Percentiles rank a stretch among this genome's conserved stretches.
Conservation (phyloP, 768 basidiomycete genomes). For the Kwoniella botswanensis region DNA sequence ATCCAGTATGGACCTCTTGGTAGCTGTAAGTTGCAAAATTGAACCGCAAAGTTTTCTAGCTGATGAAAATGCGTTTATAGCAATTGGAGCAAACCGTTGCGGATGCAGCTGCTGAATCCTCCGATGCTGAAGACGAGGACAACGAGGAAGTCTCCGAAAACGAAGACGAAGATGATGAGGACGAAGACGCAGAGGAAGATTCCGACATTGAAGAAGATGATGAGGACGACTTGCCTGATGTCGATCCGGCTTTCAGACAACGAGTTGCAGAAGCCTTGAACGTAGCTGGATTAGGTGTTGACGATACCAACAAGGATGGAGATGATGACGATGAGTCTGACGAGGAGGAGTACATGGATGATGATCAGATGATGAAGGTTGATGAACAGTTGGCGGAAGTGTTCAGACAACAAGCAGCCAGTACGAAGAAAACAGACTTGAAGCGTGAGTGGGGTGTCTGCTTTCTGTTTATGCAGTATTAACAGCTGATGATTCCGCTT, state of each 20-base stretch:
- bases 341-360: slow-evolving; percentile 68
- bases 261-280: slow-evolving; percentile 64
- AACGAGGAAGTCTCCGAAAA: slow-evolving; percentile 49
- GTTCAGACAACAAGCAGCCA: slow-evolving; percentile 68
- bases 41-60: too few species aligned
- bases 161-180: slow-evolving; percentile 45
- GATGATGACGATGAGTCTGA: slow-evolving; percentile 70
- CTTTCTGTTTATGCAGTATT: background rate
- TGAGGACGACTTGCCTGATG: slow-evolving; percentile 54
- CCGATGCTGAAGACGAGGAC: slow-evolving; percentile 58
- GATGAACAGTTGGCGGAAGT: slow-evolving; percentile 89
- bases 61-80: slow-evolving; percentile 59
- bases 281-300: slow-evolving; percentile 62
- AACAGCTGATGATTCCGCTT: background rate
- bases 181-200: slow-evolving; percentile 29
- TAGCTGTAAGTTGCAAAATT: slow-evolving; percentile 66
- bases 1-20: slow-evolving; percentile 77
- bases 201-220: slow-evolving; percentile 59
- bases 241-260: slow-evolving; percentile 66
- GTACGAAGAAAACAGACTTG: slow-evolving; percentile 36
- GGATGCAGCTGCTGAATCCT: slow-evolving; percentile 57
- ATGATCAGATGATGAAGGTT: slow-evolving; percentile 97
- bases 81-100: slow-evolving; percentile 76
- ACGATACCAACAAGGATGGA: slow-evolving; percentile 64
- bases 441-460: slow-evolving; percentile 42